These are phyloP conservation scores for Boechera divaricarpa DNA, from an alignment of 345 rosid genomes.

Conservation along the genomic window DNA sequence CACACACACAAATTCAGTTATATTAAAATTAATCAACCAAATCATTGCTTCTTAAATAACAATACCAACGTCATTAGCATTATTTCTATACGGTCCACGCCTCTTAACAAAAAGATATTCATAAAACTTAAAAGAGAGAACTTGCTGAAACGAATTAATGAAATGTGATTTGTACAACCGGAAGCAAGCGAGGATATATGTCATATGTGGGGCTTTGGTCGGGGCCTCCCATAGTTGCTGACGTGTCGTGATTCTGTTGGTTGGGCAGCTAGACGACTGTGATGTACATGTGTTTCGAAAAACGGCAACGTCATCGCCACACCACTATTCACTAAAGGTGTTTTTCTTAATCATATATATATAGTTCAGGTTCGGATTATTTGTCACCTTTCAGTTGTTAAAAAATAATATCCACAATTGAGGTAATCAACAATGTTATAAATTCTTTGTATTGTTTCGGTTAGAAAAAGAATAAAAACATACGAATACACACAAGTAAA, in stretches of 20 bases:
- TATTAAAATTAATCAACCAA: background rate
- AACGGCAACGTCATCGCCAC: background rate
- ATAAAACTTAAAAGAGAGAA: no score
- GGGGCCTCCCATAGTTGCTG: slow-evolving; percentile 21
- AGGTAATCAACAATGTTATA: background rate
- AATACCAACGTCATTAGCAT: background rate
- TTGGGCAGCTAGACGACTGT: slow-evolving; percentile 5
- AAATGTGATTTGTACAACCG: background rate
- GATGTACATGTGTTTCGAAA: background rate
- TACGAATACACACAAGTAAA: no score
- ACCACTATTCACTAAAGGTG: background rate
- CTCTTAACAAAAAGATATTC: background rate
- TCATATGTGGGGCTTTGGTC: background rate
- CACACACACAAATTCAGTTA: background rate
- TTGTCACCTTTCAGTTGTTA: background rate
- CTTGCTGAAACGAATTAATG: background rate
- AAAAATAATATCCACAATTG: background rate
- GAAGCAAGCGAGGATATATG: background rate
- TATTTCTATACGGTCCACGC: background rate
- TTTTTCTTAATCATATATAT: background rate
- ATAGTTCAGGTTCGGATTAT: no score
- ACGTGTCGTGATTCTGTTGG: background rate
- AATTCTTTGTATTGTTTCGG: no score
- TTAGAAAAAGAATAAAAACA: no score
- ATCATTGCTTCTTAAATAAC: slow-evolving; percentile 6